These are phyloP conservation scores for Entomortierella parvispora DNA, from an alignment of 192 early-diverging fungal genomes.

Conservation along the genomic window DNA sequence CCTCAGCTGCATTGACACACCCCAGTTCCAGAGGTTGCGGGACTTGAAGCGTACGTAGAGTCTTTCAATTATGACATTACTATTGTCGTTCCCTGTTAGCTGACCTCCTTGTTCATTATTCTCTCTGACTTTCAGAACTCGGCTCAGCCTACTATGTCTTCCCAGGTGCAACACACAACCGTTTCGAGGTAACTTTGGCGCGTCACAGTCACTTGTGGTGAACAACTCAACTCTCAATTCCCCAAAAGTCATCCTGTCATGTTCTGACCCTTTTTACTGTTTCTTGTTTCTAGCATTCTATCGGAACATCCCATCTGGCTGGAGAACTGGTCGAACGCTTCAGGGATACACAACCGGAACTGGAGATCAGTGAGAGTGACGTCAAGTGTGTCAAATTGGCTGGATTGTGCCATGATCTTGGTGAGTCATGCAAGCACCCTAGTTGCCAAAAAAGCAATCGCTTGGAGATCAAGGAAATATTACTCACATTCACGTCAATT, in stretches of 20 bases:
- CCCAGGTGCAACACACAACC: constrained; percentile 93
- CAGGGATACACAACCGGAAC: constrained; percentile 76
- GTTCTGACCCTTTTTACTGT: neutral
- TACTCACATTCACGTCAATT: too few relatives aligned
- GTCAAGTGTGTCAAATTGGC: constrained; percentile 89
- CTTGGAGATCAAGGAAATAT: too few relatives aligned
- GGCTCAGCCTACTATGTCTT: constrained; percentile 92
- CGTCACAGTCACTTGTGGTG: neutral
- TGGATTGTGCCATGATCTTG: constrained; percentile 94
- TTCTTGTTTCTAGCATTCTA: constrained; percentile 11
- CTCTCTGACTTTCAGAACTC: constrained; percentile 35
- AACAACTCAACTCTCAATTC: neutral
- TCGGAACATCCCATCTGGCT: constrained; percentile 87
- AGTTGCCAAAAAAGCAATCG: too few relatives aligned
- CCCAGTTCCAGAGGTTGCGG: constrained; percentile 96
- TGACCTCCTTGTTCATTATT: neutral
- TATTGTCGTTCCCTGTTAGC: too few relatives aligned
- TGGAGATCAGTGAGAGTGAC: constrained; percentile 82
- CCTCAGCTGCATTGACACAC: constrained; percentile 87
- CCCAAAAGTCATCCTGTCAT: neutral
- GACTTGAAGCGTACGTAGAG: constrained; percentile 84
- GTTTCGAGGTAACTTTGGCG: constrained; percentile 84
- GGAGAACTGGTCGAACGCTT: constrained; percentile 77
- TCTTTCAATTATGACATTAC: too few relatives aligned
- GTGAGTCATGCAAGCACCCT: constrained; percentile 45